Evolutionary conservation across 1,284 basidiomycete genomes (phyloP), one percentile per base, ranked within the genome.

Genomic region (Trichosporon sp.): DNA sequence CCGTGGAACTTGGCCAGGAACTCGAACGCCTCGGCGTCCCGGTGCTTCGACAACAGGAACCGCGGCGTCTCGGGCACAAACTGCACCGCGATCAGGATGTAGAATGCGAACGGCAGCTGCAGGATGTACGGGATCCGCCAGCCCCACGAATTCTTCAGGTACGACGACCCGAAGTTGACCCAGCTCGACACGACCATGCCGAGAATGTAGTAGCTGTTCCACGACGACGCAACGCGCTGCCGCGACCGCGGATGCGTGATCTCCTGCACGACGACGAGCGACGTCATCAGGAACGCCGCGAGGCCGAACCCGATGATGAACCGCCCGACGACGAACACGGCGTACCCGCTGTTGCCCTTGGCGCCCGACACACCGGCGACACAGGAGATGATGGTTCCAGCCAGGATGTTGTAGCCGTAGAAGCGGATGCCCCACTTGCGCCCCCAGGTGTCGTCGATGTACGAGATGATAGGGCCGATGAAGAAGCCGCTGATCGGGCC

Each of bases 1-100:
- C 91, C 92, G 77, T 93, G 92, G 27, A 92, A 87, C 75, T 92
- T 89, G 27, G 91, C 90, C 42, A 94, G 86, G 73, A 93, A 88
- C 72, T 89, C 83, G 34, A 92, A 85, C 0, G 92, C 92, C 73
- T 92, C 91, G 0, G 86, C 86, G 60, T 90, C 87, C 5, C 75
- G 70, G 25, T 78, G 79, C 66, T 83, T 76, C 67, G 73, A 70
- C 60, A 80, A 70, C 34, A 83, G 74, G 75, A 80, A 83, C 38
- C 82, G 77, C 8, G 82, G 82, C 0, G 80, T 83, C 70, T 84
- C 83, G 27, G 83, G 83, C 9, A 83, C 80, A 70, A 84, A 83
- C 72, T 83, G 82, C 6, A 83, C 80, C 7, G 79, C 82, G 67
- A 84, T 76, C 58, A 84, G 78, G 60, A 81, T 67, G 75, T 81